Percentiles rank a stretch among this genome's conserved stretches.
Evolutionary conservation across 2,329 filamentous ascomycete species (phyloP).

Genomic region (Diaporthe helianthi): DNA sequence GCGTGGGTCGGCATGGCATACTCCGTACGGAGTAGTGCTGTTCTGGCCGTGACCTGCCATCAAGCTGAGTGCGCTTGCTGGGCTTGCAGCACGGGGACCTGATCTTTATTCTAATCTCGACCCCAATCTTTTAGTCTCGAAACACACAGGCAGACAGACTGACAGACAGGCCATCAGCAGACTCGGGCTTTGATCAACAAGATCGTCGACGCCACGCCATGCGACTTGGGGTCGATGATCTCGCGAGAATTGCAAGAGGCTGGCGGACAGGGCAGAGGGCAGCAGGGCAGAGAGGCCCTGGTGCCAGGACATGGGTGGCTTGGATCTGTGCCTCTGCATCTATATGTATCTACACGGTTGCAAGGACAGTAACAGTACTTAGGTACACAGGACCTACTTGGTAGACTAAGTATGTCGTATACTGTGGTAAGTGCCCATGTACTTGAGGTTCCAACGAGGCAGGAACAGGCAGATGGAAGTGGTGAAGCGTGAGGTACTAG

Average conservation of each 20-base stretch:
- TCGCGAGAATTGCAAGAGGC: slow-evolving; percentile 6
- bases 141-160: background rate
- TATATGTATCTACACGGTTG: background rate
- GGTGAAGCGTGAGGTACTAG: background rate
- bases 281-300: slow-evolving; percentile 6
- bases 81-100: background rate
- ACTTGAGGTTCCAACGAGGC: slow-evolving; percentile 1
- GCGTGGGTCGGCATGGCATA: slow-evolving; percentile 4
- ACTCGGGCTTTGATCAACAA: slow-evolving; percentile 21
- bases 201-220: slow-evolving; percentile 23
- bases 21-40: too few relatives aligned
- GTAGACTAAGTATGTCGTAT: too few relatives aligned
- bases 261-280: slow-evolving; percentile 7
- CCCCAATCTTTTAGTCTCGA: background rate
- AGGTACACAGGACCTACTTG: too few relatives aligned
- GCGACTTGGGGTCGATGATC: slow-evolving; percentile 25
- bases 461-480: slow-evolving; percentile 7
- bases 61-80: background rate
- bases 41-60: background rate
- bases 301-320: slow-evolving; percentile 15
- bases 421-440: background rate
- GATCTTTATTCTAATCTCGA: background rate
- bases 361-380: too few relatives aligned
- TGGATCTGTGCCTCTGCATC: too few relatives aligned
- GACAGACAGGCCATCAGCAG: too few relatives aligned